These are phyloP conservation scores for Ganoderma boninense DNA, from an alignment of 1,284 basidiomycete genomes.

Conservation along the genomic window DNA sequence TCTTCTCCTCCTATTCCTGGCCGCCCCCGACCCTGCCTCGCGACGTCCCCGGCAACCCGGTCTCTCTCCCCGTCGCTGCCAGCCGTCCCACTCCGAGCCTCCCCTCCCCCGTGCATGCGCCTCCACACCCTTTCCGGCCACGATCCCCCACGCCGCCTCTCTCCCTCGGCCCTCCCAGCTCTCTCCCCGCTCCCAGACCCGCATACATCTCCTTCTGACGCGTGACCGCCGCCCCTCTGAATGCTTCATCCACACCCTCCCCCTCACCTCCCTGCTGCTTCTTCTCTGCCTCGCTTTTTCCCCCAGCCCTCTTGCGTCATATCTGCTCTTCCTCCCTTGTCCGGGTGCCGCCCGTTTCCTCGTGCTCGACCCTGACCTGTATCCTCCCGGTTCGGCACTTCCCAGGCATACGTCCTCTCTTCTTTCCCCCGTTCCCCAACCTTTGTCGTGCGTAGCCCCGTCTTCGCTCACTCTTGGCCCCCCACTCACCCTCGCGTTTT, in stretches of 20 bases:
- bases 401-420: constrained; percentile 24
- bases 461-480: constrained; percentile 8
- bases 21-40: constrained; percentile 2
- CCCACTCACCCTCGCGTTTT: constrained; percentile 1
- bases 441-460: constrained; percentile 5
- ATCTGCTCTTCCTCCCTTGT: constrained; percentile 24
- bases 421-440: constrained; percentile 23
- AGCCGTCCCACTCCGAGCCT: not conserved
- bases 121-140: constrained; percentile 20
- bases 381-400: constrained; percentile 19
- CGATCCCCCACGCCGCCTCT: constrained; percentile 17
- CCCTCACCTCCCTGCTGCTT: constrained; percentile 26
- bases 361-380: constrained; percentile 33
- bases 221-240: constrained; percentile 30
- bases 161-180: constrained; percentile 42
- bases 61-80: constrained; percentile 10
- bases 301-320: constrained; percentile 38
- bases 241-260: constrained; percentile 31
- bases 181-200: constrained; percentile 47
- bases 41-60: constrained; percentile 8
- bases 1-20: constrained; percentile 18
- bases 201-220: constrained; percentile 23
- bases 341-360: constrained; percentile 31
- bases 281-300: constrained; percentile 31
- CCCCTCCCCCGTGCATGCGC: constrained; percentile 19